These are phyloP conservation scores for Psidium guajava DNA, from an alignment of 345 rosid species.

Conservation along the genomic window DNA sequence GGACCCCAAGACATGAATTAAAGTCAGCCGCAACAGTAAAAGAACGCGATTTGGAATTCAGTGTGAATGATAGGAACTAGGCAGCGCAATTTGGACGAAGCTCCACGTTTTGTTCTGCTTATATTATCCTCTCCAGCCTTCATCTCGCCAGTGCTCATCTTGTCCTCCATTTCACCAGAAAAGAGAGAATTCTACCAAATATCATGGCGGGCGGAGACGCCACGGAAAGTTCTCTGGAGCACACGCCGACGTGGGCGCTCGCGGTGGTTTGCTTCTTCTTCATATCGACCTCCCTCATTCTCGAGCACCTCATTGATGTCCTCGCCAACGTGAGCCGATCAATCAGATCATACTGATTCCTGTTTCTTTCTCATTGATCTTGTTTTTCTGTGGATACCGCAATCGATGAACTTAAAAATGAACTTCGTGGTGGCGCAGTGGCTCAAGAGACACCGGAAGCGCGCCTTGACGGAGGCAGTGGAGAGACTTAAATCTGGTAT, in stretches of 20 bases:
- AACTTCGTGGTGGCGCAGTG: slow-evolving; percentile 21
- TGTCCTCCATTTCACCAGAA: background rate
- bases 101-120: background rate
- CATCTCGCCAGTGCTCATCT: background rate
- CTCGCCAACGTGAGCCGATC: slow-evolving; percentile 24
- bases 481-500: slow-evolving; percentile 60
- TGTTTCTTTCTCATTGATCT: background rate
- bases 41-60: background rate
- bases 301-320: slow-evolving; percentile 49
- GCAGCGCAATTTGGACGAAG: background rate
- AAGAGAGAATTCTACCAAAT: background rate
- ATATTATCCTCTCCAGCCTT: background rate
- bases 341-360: background rate
- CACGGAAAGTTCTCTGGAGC: slow-evolving; percentile 18
- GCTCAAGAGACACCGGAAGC: slow-evolving; percentile 45
- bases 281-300: slow-evolving; percentile 32
- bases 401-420: background rate
- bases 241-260: slow-evolving; percentile 75
- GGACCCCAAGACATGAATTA: background rate
- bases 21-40: background rate
- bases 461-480: slow-evolving; percentile 41
- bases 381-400: background rate
- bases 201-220: background rate
- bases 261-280: slow-evolving; percentile 55
- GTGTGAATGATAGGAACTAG: background rate